Evolutionary conservation across 2,329 filamentous ascomycete species (phyloP).

Genomic region (Claviceps digitariae): DNA sequence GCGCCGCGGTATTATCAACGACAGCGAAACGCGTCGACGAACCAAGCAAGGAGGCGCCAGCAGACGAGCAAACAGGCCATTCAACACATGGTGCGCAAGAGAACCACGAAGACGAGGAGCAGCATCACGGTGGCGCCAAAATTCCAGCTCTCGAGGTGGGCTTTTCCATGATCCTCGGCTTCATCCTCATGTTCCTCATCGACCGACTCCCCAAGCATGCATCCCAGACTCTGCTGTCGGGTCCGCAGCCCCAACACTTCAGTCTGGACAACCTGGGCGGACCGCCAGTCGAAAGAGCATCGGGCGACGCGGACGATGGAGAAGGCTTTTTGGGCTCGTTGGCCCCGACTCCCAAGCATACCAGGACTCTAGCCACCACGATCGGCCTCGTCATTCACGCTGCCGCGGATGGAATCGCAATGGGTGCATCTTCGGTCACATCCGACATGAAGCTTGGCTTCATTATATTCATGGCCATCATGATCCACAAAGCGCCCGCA

Average conservation of each 20-base stretch:
- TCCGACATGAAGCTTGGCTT: constrained; percentile 65
- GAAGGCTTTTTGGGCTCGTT: constrained; percentile 47
- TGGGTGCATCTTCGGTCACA: constrained; percentile 76
- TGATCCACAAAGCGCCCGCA: constrained; percentile 94
- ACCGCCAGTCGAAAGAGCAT: constrained; percentile 19
- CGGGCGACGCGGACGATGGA: constrained; percentile 34
- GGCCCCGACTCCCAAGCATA: constrained; percentile 42
- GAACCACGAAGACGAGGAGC: constrained; percentile 16
- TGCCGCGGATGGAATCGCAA: constrained; percentile 85
- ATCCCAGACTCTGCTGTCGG: constrained; percentile 47
- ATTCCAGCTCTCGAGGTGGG: constrained; percentile 68
- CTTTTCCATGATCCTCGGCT: constrained; percentile 73
- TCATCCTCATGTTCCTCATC: constrained; percentile 93
- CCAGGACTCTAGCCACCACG: constrained; percentile 65
- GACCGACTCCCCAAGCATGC: constrained; percentile 71
- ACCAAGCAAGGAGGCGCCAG: not conserved
- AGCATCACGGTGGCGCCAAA: constrained; percentile 15
- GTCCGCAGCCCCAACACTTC: constrained; percentile 66
- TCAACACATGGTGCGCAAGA: constrained; percentile 12
- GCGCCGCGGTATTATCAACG: not conserved
- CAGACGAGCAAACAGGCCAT: constrained; percentile 1
- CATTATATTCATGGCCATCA: constrained; percentile 90
- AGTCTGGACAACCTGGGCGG: constrained; percentile 69
- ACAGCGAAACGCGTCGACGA: not conserved
- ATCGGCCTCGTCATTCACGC: constrained; percentile 93